These are phyloP conservation scores for Babjeviella inositovora DNA, from an alignment of 805 yeast genomes.

Conservation along the genomic window DNA sequence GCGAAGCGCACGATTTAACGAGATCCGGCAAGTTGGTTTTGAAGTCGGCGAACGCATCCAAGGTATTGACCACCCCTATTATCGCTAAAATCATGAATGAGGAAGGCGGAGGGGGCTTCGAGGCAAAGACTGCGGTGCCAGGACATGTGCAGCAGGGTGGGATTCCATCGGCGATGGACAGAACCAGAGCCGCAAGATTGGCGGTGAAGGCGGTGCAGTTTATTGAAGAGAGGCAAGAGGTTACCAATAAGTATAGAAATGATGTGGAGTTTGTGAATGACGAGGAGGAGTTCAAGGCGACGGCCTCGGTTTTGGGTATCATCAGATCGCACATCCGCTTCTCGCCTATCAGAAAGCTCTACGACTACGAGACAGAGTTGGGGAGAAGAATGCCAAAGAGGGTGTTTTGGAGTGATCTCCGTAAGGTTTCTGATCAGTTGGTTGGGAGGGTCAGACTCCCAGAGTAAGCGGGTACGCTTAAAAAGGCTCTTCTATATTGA, in stretches of 20 bases:
- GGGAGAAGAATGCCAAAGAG: slow-evolving; percentile 74
- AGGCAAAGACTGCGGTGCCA: slow-evolving; percentile 89
- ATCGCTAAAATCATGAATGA: slow-evolving; percentile 74
- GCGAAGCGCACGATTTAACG: slow-evolving; percentile 60
- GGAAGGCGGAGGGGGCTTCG: slow-evolving; percentile 65
- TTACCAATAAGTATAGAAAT: slow-evolving; percentile 9
- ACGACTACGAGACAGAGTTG: slow-evolving; percentile 77
- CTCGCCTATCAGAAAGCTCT: slow-evolving; percentile 58
- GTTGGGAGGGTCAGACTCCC: slow-evolving; percentile 61
- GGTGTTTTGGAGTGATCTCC: slow-evolving; percentile 66
- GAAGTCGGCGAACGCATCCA: slow-evolving; percentile 72
- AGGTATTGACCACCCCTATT: slow-evolving; percentile 66
- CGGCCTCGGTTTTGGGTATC: slow-evolving; percentile 78
- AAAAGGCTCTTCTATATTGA: too few species aligned
- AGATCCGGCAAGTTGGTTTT: slow-evolving; percentile 77
- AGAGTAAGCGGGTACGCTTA: too few species aligned
- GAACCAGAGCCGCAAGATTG: slow-evolving; percentile 77
- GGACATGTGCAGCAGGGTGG: slow-evolving; percentile 99
- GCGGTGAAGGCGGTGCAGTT: slow-evolving; percentile 84
- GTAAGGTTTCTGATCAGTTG: slow-evolving; percentile 72
- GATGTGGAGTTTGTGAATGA: slow-evolving; percentile 15
- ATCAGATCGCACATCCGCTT: slow-evolving; percentile 62
- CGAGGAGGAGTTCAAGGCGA: slow-evolving; percentile 16
- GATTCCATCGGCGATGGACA: slow-evolving; percentile 85
- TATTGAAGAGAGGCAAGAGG: slow-evolving; percentile 38